Evolutionary conservation across 805 yeast genomes (phyloP).

Genomic region (Kregervanrija delftensis): DNA sequence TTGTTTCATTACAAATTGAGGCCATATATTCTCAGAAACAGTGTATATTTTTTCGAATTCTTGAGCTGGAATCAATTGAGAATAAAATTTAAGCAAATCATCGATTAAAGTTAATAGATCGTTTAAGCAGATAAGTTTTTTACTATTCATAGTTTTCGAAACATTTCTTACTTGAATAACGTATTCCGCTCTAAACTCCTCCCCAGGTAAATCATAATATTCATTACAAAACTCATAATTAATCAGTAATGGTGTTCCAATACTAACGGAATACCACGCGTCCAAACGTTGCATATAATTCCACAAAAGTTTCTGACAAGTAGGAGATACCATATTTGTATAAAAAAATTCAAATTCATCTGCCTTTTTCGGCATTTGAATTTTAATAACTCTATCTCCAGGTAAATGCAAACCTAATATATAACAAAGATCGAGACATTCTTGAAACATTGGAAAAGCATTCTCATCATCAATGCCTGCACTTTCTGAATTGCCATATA

Average conservation of each 20-base stretch:
- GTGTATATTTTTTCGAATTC: too few relatives aligned
- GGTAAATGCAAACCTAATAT: conserved; percentile 8
- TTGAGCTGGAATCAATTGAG: too few relatives aligned
- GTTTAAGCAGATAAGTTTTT: neutral
- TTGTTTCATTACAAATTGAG: too few relatives aligned
- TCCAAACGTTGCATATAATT: conserved; percentile 5
- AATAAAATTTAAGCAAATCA: conserved; percentile 1
- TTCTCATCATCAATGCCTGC: conserved; percentile 1
- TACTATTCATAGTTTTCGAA: neutral
- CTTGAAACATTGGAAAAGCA: conserved; percentile 6
- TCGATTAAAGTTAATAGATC: neutral
- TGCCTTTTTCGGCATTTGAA: neutral
- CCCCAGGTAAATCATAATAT: neutral
- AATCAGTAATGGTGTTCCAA: conserved; percentile 10
- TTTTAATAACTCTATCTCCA: neutral
- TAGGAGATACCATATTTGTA: neutral
- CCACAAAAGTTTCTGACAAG: conserved; percentile 5
- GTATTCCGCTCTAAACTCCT: neutral
- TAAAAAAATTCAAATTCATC: neutral
- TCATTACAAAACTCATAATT: conserved; percentile 7
- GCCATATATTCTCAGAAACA: too few relatives aligned
- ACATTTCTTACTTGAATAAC: conserved; percentile 1
- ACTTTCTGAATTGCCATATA: neutral
- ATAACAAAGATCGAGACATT: conserved; percentile 1
- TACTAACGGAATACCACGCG: conserved; percentile 5